Base-by-base conservation (phyloP, 2,329 filamentous ascomycete species). In the Paramyrothecium sp. region DNA sequence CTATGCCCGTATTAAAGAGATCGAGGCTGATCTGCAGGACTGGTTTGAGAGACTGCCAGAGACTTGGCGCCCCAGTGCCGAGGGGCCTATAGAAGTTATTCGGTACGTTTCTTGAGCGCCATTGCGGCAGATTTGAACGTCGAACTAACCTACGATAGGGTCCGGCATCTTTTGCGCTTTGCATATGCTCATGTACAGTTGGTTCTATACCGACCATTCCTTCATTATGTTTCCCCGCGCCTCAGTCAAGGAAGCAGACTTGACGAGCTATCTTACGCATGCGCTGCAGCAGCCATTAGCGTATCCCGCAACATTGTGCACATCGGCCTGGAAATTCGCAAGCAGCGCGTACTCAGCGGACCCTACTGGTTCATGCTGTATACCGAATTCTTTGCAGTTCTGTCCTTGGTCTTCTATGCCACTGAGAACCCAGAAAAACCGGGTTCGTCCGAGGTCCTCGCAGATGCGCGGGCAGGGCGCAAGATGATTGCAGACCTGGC, bases 321-420 rank as follows among this genome's bases (percentile, higher is more conserved):
- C 66, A 91, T 94, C 58, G 89, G 88, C 4, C 82, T 86, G 21
- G 89, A 92, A 66, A 93, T 93, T 78, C 87, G 89, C 62, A 88
- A 87, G 68, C 84, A 89, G 65, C 84, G 88, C 3, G 78, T 91
- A 7, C 78, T 95, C n/a, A 88, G 89, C 60, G 91, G 91, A 1
- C 89, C 90, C 0, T 93, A 92, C 71, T 95, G 91, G 91, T 94
- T 94, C 68, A 89, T 90, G 63, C 85, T 94, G 69, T 94, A 92
- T 68, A 92, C 90, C 2, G 89, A 90, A 17, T 93, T 92, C 74
- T 93, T 92, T 68, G 88, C 89, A 16, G 89, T 94, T 33, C 77
- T 95, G 33, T 91, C 91, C 0, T 78, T 95, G 50, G 80, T 94
- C 1, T 95, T 91, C 67, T 94, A 90, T 67, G 89, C 90, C 1